Evolutionary conservation across 2,329 filamentous ascomycete genomes (phyloP), one percentile per base, ranked within the genome.

Genomic region (Diaporthe citri): DNA sequence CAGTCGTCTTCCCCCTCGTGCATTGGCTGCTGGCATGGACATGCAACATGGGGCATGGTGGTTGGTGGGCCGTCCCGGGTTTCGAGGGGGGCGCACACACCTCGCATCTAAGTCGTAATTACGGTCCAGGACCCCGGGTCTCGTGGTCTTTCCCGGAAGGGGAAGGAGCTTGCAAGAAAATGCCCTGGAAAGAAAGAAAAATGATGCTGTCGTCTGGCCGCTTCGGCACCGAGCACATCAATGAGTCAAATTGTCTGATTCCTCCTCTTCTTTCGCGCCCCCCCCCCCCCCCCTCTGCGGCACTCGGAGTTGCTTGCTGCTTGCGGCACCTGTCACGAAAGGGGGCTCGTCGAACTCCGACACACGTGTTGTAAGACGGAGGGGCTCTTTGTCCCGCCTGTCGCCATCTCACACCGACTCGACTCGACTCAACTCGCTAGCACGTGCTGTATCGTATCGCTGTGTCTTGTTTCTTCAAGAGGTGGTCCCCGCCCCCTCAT

Each of bases 61-160:
- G 28, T 31, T 31, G 41, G 41, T 48, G 41, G 60, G 43, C 25
- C 43, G 25, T 46, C 10, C 60, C 60, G 39, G 60, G 41, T 46
- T 62, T 62, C 59, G 60, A 64, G 17, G 9, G 20, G 22, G 10
- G 15, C 34, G 39, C 56, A 22, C 41, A 36, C 43, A 66, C 64
- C 64, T 67, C 64, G 64, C 46, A 28, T 67, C 64, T 67, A 67
- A 67, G 46, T 48, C 64, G 64, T 67, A 67, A 52, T 52, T 67
- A 52, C 64, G 64, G 46, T 17, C 43, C 64, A 25, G 7, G 3
- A 52, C 1, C 31, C 60, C 62, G 43, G 43, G 31, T 36, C 46
- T 67, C 62, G 62, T 67, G 43, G 43, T 25, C 62, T 39, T 67
- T 52, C 12, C 62, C 62, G 20, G 22, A 51, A 25, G 28, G 31